Evolutionary conservation across 768 basidiomycete species (phyloP).

Genomic region (Sarcodon aspratus): DNA sequence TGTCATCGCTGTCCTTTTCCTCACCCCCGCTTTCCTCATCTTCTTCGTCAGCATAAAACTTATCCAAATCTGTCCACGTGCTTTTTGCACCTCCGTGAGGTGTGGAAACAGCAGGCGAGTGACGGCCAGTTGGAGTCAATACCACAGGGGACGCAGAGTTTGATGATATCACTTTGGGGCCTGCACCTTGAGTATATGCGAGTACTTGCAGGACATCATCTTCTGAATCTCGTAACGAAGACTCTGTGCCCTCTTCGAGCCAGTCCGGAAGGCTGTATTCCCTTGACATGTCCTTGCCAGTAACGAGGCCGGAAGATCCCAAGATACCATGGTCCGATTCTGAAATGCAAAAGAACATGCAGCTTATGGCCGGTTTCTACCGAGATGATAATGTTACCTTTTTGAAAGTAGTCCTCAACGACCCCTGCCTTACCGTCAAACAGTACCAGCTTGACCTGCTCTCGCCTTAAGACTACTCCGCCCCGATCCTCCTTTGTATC

Average conservation of each 20-base stretch:
- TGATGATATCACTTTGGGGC: constrained; percentile 14
- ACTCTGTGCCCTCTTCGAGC: constrained; percentile 78
- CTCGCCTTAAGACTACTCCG: constrained; percentile 70
- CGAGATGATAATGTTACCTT: constrained; percentile 3
- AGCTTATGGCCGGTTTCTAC: neutral
- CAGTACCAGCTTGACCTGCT: constrained; percentile 72
- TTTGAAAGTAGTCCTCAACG: constrained; percentile 18
- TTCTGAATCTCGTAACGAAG: constrained; percentile 57
- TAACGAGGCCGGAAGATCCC: constrained; percentile 58
- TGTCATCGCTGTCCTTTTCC: constrained; percentile 10
- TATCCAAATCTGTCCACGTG: constrained; percentile 51
- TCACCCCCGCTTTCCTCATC: constrained; percentile 19
- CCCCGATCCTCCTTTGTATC: constrained; percentile 33
- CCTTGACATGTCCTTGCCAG: constrained; percentile 38
- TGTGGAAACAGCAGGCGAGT: constrained; percentile 30
- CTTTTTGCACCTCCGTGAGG: constrained; percentile 27
- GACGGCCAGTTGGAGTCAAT: constrained; percentile 39
- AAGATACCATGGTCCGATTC: constrained; percentile 33
- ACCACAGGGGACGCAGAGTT: constrained; percentile 34
- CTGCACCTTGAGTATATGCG: constrained; percentile 22
- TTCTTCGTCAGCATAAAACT: constrained; percentile 52
- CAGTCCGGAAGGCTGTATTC: constrained; percentile 67
- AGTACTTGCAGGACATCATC: constrained; percentile 32
- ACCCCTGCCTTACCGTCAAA: constrained; percentile 62
- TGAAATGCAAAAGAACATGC: constrained; percentile 7